Evolutionary conservation across 140 eudicot genomes (phyloP).

Genomic region (Ambrosia hybrid): DNA sequence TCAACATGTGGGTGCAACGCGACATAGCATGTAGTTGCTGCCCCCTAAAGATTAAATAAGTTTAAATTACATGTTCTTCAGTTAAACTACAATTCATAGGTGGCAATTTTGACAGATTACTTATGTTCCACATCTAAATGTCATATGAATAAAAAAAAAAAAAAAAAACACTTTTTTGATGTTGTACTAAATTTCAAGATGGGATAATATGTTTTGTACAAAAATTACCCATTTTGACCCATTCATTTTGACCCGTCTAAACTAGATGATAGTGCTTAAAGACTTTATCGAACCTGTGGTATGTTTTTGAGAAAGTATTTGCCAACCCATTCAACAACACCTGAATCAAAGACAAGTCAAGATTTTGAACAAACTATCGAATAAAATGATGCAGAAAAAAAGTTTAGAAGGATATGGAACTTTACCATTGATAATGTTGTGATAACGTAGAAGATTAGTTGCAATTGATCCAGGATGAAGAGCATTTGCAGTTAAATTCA

Average conservation of each 20-base stretch:
- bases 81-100: neutral
- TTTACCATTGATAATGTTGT: constrained; percentile 37
- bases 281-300: constrained; percentile 33
- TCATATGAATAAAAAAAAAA: no score
- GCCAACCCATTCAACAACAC: constrained; percentile 35
- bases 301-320: constrained; percentile 35
- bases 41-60: constrained; percentile 32
- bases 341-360: constrained; percentile 31
- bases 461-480: constrained; percentile 60
- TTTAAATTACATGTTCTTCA: neutral
- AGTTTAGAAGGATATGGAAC: neutral
- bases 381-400: neutral
- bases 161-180: no score
- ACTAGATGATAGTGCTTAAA: neutral
- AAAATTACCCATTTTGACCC: no score
- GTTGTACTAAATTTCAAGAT: no score
- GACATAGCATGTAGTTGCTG: constrained; percentile 49
- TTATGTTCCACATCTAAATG: no score
- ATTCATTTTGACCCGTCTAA: no score
- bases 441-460: constrained; percentile 49
- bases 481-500: constrained; percentile 51
- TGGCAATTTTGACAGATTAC: no score
- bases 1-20: constrained; percentile 43
- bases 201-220: no score
- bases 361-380: neutral